Conservation (phyloP, 768 basidiomycete genomes). For the Amanita molliuscula region DNA sequence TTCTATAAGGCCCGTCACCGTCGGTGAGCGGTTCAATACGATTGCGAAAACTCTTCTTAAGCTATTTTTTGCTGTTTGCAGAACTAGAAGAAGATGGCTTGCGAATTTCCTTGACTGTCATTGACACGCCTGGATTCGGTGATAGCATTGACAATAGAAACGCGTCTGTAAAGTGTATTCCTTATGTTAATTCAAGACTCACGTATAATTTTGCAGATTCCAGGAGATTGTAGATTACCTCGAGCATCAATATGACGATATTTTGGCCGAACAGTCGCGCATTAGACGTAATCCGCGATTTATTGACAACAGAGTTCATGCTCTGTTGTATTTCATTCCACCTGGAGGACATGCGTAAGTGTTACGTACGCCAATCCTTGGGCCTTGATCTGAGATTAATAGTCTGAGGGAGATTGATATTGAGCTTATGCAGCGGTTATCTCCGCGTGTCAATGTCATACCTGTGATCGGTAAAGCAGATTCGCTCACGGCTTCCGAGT, state of each 20-base stretch:
- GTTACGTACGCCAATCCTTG: neutral
- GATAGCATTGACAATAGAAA: conserved; percentile 86
- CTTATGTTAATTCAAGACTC: conserved; percentile 4
- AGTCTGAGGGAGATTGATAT: conserved; percentile 88
- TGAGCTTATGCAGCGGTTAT: conserved; percentile 82
- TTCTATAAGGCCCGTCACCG: conserved; percentile 71
- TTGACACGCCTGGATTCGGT: conserved; percentile 90
- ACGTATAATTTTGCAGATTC: conserved; percentile 39
- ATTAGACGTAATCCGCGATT: conserved; percentile 92
- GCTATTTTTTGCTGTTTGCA: conserved; percentile 14
- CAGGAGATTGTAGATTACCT: conserved; percentile 81
- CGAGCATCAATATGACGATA: conserved; percentile 89
- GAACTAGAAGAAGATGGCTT: conserved; percentile 91
- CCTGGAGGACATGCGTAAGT: conserved; percentile 80
- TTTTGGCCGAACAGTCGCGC: conserved; percentile 76
- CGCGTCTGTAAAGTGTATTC: conserved; percentile 39
- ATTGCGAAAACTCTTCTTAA: neutral
- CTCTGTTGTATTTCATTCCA: conserved; percentile 82
- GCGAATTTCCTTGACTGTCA: conserved; percentile 80
- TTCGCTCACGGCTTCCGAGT: conserved; percentile 72
- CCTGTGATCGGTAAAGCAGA: conserved; percentile 87
- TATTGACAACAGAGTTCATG: conserved; percentile 83
- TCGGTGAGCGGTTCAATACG: conserved; percentile 39
- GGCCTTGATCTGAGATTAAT: conserved; percentile 8
- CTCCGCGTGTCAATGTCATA: conserved; percentile 89